Percentiles rank a stretch among this genome's conserved stretches.
phyloP scores from a whole-genome alignment of 2,329 filamentous ascomycete genomes.

The Monilinia vaccinii-corymbosi region DNA sequence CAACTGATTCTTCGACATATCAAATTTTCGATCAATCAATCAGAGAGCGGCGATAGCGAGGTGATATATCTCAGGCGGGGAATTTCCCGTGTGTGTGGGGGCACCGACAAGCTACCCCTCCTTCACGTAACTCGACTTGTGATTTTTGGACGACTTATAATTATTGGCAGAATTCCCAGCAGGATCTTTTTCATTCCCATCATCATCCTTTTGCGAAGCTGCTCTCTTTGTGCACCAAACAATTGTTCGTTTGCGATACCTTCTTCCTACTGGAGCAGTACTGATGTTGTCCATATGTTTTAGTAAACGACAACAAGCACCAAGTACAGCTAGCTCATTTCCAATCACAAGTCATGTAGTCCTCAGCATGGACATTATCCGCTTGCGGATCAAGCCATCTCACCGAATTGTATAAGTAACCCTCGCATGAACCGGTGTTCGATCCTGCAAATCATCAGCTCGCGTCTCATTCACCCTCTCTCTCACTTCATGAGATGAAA shows the following conservation, averaged over 20 bases:
- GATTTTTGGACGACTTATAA: background rate
- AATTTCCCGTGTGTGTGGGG: background rate
- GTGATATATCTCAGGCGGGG: background rate
- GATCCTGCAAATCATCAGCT: conserved; percentile 31
- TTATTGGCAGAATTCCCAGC: background rate
- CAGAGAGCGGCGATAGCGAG: background rate
- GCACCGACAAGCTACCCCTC: conserved; percentile 8
- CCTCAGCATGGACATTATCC: conserved; percentile 28
- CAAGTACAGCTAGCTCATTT: conserved; percentile 22
- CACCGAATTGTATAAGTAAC: conserved; percentile 32
- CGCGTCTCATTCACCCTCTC: conserved; percentile 27
- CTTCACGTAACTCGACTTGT: background rate
- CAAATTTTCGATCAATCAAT: background rate
- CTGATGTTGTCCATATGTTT: background rate
- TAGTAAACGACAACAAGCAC: conserved; percentile 8
- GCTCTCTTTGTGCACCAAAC: background rate
- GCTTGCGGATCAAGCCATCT: conserved; percentile 30
- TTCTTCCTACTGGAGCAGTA: background rate
- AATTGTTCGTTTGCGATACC: conserved; percentile 5
- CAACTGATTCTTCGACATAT: background rate
- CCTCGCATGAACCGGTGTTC: conserved; percentile 59
- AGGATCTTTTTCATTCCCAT: background rate
- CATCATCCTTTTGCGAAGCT: background rate
- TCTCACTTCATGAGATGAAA: conserved; percentile 21
- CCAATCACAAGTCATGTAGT: conserved; percentile 22